Conservation (phyloP, 164 flowering plant species). For the Piper longum region DNA sequence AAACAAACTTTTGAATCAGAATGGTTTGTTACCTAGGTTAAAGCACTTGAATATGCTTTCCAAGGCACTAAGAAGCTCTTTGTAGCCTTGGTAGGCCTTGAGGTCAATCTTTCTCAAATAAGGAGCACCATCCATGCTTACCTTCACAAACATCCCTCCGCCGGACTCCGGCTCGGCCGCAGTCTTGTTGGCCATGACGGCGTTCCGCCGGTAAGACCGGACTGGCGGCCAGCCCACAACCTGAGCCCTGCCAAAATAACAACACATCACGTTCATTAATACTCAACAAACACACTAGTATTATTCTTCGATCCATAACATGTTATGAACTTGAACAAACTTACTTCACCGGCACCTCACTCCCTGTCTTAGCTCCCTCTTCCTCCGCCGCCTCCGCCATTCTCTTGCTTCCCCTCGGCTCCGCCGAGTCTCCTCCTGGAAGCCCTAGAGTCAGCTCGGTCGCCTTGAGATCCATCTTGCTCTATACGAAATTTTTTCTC, state of each 20-base stretch:
- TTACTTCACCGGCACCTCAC: slow-evolving; percentile 10
- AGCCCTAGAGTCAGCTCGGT: slow-evolving; percentile 57
- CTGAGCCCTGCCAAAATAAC: slow-evolving; percentile 31
- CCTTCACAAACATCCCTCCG: slow-evolving; percentile 53
- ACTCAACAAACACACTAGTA: too few relatives aligned
- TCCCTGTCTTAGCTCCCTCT: not conserved
- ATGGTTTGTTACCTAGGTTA: slow-evolving; percentile 27
- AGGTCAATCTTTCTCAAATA: slow-evolving; percentile 73
- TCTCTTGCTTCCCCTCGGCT: slow-evolving; percentile 25
- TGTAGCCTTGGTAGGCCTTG: slow-evolving; percentile 44
- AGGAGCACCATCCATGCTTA: slow-evolving; percentile 93
- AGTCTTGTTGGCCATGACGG: slow-evolving; percentile 28
- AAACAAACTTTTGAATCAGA: not conserved
- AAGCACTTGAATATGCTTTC: slow-evolving; percentile 64
- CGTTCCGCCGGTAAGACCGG: slow-evolving; percentile 51
- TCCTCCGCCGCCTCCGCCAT: slow-evolving; percentile 17
- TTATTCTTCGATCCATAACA: not conserved
- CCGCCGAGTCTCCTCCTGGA: slow-evolving; percentile 27
- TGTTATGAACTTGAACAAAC: not conserved
- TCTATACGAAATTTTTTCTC: slow-evolving; percentile 7
- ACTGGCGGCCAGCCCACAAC: slow-evolving; percentile 88
- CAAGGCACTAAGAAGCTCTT: slow-evolving; percentile 48
- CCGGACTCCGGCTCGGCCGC: slow-evolving; percentile 24
- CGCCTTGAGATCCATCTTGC: slow-evolving; percentile 35
- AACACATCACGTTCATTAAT: too few relatives aligned